phyloP scores from a whole-genome alignment of 2,329 filamentous ascomycete genomes.

The Penicillium sp. region DNA sequence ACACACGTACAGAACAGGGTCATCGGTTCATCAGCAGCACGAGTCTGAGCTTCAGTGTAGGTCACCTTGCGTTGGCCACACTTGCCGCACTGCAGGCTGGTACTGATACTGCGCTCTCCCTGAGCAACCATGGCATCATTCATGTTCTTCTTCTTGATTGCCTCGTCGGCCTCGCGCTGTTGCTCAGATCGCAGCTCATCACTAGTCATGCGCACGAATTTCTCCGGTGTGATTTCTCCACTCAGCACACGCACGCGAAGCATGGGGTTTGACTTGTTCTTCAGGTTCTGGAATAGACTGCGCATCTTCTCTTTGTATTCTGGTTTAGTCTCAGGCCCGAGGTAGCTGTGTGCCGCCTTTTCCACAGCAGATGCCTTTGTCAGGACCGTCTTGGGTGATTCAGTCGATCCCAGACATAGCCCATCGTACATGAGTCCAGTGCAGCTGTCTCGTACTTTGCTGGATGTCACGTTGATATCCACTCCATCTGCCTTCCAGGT shows the following conservation, averaged over 20 bases:
- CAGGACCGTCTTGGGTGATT: conserved; percentile 66
- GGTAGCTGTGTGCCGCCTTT: conserved; percentile 68
- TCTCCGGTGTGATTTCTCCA: conserved; percentile 69
- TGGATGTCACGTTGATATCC: conserved; percentile 73
- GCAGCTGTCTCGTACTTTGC: conserved; percentile 75
- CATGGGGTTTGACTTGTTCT: conserved; percentile 81
- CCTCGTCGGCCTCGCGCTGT: conserved; percentile 72
- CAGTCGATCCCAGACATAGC: conserved; percentile 68
- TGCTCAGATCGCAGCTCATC: conserved; percentile 90
- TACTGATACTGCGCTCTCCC: conserved; percentile 86
- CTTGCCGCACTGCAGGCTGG: conserved; percentile 83
- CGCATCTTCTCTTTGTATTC: conserved; percentile 88
- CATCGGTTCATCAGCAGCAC: conserved; percentile 87
- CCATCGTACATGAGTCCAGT: conserved; percentile 94
- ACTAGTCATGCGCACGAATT: conserved; percentile 82
- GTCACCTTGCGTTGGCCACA: conserved; percentile 93
- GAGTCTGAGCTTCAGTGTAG: conserved; percentile 94
- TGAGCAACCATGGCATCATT: conserved; percentile 94
- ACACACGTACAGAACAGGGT: conserved; percentile 51
- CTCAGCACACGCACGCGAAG: conserved; percentile 74
- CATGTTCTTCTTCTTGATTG: conserved; percentile 89
- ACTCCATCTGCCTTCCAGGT: conserved; percentile 80
- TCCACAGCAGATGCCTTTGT: conserved; percentile 70
- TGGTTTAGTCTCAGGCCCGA: conserved; percentile 67
- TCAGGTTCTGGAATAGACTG: conserved; percentile 91